Conservation (phyloP, 345 rosid species). For the Moricandia moricandioides region DNA sequence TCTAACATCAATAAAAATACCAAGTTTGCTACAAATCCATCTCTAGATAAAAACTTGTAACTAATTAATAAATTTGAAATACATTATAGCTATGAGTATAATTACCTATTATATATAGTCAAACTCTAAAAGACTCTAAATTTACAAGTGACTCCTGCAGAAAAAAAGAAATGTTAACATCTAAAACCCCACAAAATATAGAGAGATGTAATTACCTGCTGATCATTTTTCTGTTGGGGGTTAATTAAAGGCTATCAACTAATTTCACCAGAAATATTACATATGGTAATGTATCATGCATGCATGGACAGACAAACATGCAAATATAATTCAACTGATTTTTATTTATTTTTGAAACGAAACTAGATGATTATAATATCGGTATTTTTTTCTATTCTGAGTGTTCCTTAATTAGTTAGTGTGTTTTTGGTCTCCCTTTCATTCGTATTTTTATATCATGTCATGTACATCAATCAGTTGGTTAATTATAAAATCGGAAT, state of each 20-base stretch:
- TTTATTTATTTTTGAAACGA: neutral
- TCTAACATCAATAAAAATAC: neutral
- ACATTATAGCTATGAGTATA: neutral
- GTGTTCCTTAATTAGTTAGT: neutral
- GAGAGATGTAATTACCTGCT: neutral
- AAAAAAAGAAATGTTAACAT: neutral
- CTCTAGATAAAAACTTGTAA: neutral
- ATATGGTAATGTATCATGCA: neutral
- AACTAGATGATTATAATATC: neutral
- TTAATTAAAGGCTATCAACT: neutral
- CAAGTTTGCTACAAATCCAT: neutral
- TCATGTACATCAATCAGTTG: slow-evolving; percentile 15
- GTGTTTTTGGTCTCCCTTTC: neutral
- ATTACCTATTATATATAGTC: neutral
- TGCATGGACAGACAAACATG: neutral
- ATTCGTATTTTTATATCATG: neutral
- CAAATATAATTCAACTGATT: neutral
- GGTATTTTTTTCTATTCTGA: neutral
- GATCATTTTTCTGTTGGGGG: neutral
- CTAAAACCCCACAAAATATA: neutral
- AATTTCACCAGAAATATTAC: neutral
- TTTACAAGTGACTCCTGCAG: neutral
- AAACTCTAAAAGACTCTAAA: neutral
- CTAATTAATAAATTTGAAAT: neutral
- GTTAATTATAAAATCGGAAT: slow-evolving; percentile 18